A percentile compares a stretch with the other conserved stretches of the same genome.
Conservation (phyloP, 228 moss, liverwort and hornwort species). For the Sphagnum fallax region DNA sequence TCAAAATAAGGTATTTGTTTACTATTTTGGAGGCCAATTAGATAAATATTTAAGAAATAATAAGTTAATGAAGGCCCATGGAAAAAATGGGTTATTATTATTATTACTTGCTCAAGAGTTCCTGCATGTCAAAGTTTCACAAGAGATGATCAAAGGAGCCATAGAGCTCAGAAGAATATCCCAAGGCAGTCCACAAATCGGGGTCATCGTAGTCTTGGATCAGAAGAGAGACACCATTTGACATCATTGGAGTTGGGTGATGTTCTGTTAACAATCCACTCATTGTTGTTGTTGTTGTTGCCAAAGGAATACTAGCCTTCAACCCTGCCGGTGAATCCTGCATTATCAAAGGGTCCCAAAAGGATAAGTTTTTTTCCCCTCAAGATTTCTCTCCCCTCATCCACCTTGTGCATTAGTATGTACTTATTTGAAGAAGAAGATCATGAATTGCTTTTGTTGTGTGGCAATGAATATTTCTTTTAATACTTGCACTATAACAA, state of each 20-base stretch:
- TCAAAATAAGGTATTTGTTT: too few species aligned
- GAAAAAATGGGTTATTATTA: too few species aligned
- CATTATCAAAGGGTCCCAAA: not conserved
- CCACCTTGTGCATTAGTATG: not conserved
- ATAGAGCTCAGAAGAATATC: constrained; percentile 13
- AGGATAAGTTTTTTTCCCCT: not conserved
- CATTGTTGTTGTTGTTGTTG: constrained; percentile 49
- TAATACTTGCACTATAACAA: not conserved
- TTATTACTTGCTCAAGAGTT: too few species aligned
- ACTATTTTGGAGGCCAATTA: too few species aligned
- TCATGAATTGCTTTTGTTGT: too few species aligned
- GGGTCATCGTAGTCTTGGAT: constrained; percentile 72
- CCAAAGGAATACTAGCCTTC: constrained; percentile 41
- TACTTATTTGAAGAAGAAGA: not conserved
- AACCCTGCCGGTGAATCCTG: constrained; percentile 91
- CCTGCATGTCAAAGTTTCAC: too few species aligned
- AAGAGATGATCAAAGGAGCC: too few species aligned
- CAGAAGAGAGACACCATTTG: constrained; percentile 61
- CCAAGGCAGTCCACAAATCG: constrained; percentile 56
- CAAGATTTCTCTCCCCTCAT: not conserved
- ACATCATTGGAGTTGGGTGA: constrained; percentile 49
- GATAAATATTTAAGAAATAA: too few species aligned
- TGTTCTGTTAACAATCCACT: constrained; percentile 79
- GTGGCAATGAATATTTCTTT: not conserved
- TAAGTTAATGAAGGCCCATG: too few species aligned